phyloP scores from a whole-genome alignment of 1,139 yeast species.

The Lodderomyces theae region DNA sequence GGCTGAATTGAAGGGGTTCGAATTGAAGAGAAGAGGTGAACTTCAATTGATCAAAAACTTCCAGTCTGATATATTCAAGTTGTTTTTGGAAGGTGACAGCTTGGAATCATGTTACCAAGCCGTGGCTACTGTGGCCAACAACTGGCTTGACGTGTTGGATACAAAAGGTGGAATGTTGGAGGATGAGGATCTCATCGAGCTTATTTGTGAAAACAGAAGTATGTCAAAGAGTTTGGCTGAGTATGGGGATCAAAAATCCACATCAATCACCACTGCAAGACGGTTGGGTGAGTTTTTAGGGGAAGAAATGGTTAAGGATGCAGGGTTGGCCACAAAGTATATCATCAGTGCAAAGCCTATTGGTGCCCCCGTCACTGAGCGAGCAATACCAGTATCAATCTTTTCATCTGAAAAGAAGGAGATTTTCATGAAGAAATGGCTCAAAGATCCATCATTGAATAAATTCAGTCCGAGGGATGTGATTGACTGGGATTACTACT shows the following conservation, averaged over 20 bases:
- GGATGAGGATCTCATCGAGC: slow-evolving; percentile 89
- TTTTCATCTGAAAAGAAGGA: slow-evolving; percentile 78
- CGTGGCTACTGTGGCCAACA: slow-evolving; percentile 89
- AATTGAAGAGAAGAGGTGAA: slow-evolving; percentile 95
- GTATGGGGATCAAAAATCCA: slow-evolving; percentile 87
- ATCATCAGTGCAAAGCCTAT: slow-evolving; percentile 83
- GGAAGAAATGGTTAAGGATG: slow-evolving; percentile 96
- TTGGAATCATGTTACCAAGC: slow-evolving; percentile 80
- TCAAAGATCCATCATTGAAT: slow-evolving; percentile 72
- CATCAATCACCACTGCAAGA: slow-evolving; percentile 92
- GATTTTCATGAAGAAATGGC: slow-evolving; percentile 78
- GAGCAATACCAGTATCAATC: slow-evolving; percentile 96
- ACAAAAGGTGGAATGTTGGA: slow-evolving; percentile 84
- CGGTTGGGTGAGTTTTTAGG: slow-evolving; percentile 94
- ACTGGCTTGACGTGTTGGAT: slow-evolving; percentile 93
- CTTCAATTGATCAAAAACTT: slow-evolving; percentile 89
- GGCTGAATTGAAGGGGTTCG: slow-evolving; percentile 97
- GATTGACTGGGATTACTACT: slow-evolving; percentile 91
- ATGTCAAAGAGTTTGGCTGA: slow-evolving; percentile 92
- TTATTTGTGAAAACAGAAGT: slow-evolving; percentile 93
- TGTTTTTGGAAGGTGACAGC: slow-evolving; percentile 80
- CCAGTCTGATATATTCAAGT: slow-evolving; percentile 90
- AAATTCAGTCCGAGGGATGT: slow-evolving; percentile 86
- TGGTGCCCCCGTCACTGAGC: slow-evolving; percentile 89
- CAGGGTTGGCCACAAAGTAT: slow-evolving; percentile 93